Conservation (phyloP, 176 grass and related monocot genomes). For the Urochloa ruziziensis region DNA sequence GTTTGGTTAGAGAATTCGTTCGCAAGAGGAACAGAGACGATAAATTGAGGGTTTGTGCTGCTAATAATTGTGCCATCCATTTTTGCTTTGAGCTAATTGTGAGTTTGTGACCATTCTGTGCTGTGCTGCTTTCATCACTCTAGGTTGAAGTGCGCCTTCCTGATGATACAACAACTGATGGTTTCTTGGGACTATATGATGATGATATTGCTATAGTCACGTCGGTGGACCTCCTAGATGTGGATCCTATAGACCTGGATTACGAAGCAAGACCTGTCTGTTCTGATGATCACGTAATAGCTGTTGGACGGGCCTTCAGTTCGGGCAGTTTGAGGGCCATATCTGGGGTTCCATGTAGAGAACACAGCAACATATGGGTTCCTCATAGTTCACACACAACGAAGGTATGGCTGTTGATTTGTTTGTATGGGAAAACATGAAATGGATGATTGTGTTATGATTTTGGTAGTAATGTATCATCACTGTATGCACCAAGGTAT, state of each 20-base stretch:
- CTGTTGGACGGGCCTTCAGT: neutral
- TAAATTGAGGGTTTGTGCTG: constrained; percentile 12
- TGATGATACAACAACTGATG: neutral
- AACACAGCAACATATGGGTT: neutral
- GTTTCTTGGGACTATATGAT: constrained; percentile 31
- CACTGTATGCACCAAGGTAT: neutral
- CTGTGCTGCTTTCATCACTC: neutral
- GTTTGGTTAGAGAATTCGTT: neutral
- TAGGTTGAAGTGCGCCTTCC: constrained; percentile 35
- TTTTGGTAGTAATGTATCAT: neutral
- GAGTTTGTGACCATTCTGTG: neutral
- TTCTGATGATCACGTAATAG: neutral
- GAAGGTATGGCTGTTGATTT: neutral
- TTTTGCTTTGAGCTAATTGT: neutral
- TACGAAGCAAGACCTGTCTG: neutral
- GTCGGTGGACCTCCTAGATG: neutral
- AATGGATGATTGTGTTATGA: neutral
- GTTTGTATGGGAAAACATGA: neutral
- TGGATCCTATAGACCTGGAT: neutral
- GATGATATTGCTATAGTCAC: neutral
- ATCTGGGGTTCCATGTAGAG: neutral
- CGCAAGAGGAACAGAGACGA: neutral
- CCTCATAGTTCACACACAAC: neutral
- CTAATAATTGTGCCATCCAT: neutral
- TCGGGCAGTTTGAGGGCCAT: neutral